Percentiles rank a stretch among this genome's conserved stretches.
Evolutionary conservation across 23 red algal genomes (phyloP).

Genomic region (Agarophyton chilense): DNA sequence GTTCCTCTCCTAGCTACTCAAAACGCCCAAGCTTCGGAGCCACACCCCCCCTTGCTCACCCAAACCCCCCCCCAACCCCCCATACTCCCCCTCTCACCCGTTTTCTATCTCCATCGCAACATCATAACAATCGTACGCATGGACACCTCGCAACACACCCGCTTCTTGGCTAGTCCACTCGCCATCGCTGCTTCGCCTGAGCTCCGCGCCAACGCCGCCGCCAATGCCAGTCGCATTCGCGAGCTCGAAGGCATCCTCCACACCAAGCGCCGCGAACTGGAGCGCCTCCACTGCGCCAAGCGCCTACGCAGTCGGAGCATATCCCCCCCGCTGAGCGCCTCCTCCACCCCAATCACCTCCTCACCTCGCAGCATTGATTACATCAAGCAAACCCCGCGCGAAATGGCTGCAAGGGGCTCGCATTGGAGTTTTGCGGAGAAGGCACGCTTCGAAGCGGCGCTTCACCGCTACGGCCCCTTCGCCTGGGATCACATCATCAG

Average conservation of each 20-base stretch:
- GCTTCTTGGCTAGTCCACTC: not conserved
- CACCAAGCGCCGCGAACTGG: constrained; percentile 2
- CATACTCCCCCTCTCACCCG: not conserved
- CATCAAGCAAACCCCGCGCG: not conserved
- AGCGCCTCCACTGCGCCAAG: not conserved
- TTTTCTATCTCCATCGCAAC: not conserved
- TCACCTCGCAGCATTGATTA: constrained; percentile 16
- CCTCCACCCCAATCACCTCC: not conserved
- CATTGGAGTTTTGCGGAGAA: constrained; percentile 66
- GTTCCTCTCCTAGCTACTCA: not conserved
- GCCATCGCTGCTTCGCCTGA: not conserved
- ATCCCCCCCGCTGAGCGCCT: not conserved
- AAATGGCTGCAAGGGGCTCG: constrained; percentile 57
- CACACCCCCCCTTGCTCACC: not conserved
- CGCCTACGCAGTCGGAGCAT: not conserved
- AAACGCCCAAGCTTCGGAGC: not conserved
- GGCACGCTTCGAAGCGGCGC: constrained; percentile 64
- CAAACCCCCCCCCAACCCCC: not conserved
- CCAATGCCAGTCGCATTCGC: constrained; percentile 3
- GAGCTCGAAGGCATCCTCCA: not conserved
- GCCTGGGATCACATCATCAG: constrained; percentile 65
- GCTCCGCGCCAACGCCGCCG: not conserved
- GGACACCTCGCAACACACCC: not conserved
- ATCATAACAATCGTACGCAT: not conserved
- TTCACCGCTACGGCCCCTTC: constrained; percentile 57